Evolutionary conservation across 345 rosid genomes (phyloP).

Genomic region (Salix caprea): DNA sequence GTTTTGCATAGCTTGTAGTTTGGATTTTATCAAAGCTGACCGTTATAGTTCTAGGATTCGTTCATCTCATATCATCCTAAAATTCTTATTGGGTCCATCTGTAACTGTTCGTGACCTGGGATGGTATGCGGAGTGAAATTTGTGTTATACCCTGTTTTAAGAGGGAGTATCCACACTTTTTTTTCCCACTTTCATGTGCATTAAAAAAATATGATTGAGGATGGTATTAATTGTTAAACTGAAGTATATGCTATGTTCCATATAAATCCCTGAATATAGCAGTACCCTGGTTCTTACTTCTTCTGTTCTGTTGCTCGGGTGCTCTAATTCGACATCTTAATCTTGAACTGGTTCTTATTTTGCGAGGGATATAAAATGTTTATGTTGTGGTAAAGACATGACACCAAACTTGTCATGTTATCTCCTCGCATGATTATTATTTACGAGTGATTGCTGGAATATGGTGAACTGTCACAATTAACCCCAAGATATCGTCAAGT

Average conservation of each 20-base stretch:
- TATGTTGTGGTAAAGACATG: neutral
- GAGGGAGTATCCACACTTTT: conserved; percentile 17
- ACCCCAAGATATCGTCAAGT: no score
- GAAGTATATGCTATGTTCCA: neutral
- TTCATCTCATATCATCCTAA: conserved; percentile 8
- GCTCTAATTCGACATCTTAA: neutral
- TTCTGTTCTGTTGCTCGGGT: neutral
- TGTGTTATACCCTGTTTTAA: conserved; percentile 15
- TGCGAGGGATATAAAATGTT: neutral
- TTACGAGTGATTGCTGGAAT: neutral
- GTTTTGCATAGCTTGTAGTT: conserved; percentile 18
- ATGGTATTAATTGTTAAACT: neutral
- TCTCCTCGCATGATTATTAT: neutral
- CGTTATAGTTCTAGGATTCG: conserved; percentile 15
- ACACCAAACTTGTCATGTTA: neutral
- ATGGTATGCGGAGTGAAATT: conserved; percentile 15
- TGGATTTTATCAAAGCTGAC: conserved; percentile 12
- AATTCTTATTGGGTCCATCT: neutral
- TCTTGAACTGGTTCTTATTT: neutral
- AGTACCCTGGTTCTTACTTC: neutral
- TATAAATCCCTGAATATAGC: neutral
- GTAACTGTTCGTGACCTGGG: conserved; percentile 9
- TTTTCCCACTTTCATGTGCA: neutral
- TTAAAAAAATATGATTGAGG: neutral
- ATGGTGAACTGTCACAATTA: no score